phyloP scores from a whole-genome alignment of 1,284 basidiomycete genomes.

The Mycena sp. region DNA sequence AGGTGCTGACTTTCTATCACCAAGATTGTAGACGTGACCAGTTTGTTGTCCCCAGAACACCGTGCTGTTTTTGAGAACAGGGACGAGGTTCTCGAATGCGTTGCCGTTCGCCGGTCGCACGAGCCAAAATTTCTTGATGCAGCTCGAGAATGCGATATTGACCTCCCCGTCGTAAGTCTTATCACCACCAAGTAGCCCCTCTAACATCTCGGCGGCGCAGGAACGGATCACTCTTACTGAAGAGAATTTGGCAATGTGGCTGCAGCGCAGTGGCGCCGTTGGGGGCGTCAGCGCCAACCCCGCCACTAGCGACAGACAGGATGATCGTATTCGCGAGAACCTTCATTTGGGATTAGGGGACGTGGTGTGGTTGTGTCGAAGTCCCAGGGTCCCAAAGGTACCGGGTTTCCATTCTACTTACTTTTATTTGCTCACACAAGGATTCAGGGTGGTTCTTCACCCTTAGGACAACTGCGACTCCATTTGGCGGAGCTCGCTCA shows the following conservation, averaged over 20 bases:
- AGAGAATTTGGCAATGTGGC: conserved; percentile 57
- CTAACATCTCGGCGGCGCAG: conserved; percentile 43
- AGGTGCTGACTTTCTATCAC: conserved; percentile 25
- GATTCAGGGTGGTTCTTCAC: conserved; percentile 83
- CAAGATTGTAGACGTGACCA: conserved; percentile 63
- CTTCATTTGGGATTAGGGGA: conserved; percentile 52
- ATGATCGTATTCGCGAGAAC: conserved; percentile 42
- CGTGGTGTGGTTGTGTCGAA: conserved; percentile 54
- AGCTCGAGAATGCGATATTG: conserved; percentile 46
- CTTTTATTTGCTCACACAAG: conserved; percentile 19
- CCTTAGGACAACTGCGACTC: conserved; percentile 80
- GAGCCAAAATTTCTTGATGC: conserved; percentile 55
- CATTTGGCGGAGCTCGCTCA: conserved; percentile 73
- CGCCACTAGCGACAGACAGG: conserved; percentile 1
- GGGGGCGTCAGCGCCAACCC: no score
- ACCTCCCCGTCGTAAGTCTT: conserved; percentile 48
- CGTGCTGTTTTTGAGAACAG: conserved; percentile 46
- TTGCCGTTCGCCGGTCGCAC: conserved; percentile 57
- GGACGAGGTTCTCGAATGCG: conserved; percentile 63
- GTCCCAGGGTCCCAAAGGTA: conserved; percentile 51
- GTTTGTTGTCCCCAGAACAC: conserved; percentile 51
- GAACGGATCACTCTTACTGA: conserved; percentile 58
- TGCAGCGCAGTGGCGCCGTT: conserved; percentile 34
- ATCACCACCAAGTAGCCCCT: not conserved
- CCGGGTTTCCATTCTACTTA: conserved; percentile 22